Percentiles rank a stretch among this genome's conserved stretches.
These are phyloP conservation scores for Mimosa pudica DNA, from an alignment of 306 rosid species.

Conservation along the genomic window DNA sequence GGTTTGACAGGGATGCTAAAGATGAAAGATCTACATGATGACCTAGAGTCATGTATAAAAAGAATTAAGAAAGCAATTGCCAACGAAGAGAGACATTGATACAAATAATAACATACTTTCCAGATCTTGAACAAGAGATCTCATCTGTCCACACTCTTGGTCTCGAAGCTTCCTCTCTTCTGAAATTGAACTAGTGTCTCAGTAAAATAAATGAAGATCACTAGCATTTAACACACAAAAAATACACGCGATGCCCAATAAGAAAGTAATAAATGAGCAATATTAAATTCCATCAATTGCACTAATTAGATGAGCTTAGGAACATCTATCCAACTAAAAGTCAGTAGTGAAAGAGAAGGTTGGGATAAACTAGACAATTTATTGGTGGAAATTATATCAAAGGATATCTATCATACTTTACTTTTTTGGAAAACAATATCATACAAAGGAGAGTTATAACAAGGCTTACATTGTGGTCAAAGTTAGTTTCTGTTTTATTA, in stretches of 20 bases:
- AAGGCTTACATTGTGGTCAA: no score
- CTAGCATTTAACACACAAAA: slow-evolving; percentile 9
- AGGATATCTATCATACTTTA: not conserved
- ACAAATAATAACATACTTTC: slow-evolving; percentile 63
- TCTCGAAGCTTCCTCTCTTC: slow-evolving; percentile 69
- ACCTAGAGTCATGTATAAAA: slow-evolving; percentile 17
- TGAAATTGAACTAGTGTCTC: slow-evolving; percentile 42
- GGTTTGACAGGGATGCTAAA: slow-evolving; percentile 7
- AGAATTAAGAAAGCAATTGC: slow-evolving; percentile 7
- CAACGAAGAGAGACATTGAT: slow-evolving; percentile 8
- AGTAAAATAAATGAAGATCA: slow-evolving; percentile 31
- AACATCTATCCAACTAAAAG: slow-evolving; percentile 6
- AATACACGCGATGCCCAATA: slow-evolving; percentile 15
- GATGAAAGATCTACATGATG: not conserved
- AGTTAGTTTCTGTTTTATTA: not conserved
- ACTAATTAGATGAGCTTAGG: slow-evolving; percentile 5
- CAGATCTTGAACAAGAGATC: slow-evolving; percentile 78
- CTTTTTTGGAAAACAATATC: not conserved
- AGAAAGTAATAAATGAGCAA: slow-evolving; percentile 18
- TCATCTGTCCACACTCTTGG: slow-evolving; percentile 65
- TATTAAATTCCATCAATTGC: slow-evolving; percentile 12
- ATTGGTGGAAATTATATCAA: not conserved
- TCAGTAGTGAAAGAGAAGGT: slow-evolving; percentile 17
- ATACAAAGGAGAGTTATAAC: not conserved
- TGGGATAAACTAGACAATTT: not conserved